Evolutionary conservation across 208 protist species (phyloP).

Genomic region (Leishmania tarentolae): DNA sequence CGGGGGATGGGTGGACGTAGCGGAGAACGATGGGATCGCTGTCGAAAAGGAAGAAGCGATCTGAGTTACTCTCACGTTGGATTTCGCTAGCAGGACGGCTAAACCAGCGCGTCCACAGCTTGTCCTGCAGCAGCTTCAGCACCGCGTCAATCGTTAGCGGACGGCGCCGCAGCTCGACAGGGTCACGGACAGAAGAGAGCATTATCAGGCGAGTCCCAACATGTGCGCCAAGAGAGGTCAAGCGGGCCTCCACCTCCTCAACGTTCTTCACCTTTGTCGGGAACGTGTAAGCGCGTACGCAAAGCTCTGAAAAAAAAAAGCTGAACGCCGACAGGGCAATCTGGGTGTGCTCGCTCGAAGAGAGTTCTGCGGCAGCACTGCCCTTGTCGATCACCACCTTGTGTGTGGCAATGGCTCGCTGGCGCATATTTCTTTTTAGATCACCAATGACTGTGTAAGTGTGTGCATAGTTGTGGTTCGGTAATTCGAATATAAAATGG

Average conservation of each 20-base stretch:
- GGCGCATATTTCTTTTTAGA: constrained; percentile 6
- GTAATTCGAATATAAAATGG: not conserved
- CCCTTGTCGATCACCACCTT: constrained; percentile 37
- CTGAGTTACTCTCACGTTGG: constrained; percentile 80
- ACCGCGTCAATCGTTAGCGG: constrained; percentile 68
- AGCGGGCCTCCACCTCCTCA: constrained; percentile 76
- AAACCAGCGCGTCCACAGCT: constrained; percentile 84
- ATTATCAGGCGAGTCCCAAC: constrained; percentile 72
- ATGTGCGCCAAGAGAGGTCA: constrained; percentile 70
- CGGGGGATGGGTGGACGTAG: constrained; percentile 68
- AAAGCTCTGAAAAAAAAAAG: constrained; percentile 88
- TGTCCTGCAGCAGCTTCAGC: constrained; percentile 71
- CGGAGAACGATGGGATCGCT: constrained; percentile 75
- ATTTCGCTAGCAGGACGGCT: constrained; percentile 72
- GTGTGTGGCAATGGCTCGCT: constrained; percentile 16
- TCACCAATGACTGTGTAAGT: not conserved
- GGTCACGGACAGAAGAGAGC: constrained; percentile 65
- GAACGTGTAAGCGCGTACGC: constrained; percentile 74
- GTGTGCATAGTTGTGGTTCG: not conserved
- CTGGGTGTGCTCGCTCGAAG: constrained; percentile 45
- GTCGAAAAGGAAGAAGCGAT: constrained; percentile 84
- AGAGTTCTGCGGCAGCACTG: constrained; percentile 11
- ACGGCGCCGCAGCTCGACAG: constrained; percentile 49
- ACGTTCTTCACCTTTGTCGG: constrained; percentile 74
- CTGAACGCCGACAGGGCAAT: constrained; percentile 82